Conservation (phyloP, 306 rosid genomes). For the Quercus wislizeni region DNA sequence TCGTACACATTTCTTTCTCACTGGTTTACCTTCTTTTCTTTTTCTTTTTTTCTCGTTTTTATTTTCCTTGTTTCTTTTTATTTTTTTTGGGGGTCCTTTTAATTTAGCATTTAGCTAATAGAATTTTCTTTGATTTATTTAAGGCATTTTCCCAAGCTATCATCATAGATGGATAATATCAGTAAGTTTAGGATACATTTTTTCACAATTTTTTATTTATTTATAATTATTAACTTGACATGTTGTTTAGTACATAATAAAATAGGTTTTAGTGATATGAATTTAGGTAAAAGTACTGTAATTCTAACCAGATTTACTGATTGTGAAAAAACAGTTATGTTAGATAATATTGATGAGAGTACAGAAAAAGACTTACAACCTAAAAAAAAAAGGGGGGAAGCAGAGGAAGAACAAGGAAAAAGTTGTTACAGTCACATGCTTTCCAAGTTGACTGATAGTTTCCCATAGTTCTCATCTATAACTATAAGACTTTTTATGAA, state of each 20-base stretch:
- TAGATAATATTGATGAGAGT: neutral
- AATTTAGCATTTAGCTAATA: too few relatives aligned
- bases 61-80: neutral
- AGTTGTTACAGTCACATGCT: constrained; percentile 9
- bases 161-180: too few relatives aligned
- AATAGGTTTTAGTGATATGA: too few relatives aligned
- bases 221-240: neutral
- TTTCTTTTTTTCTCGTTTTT: neutral
- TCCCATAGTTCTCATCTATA: neutral
- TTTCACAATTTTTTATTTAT: neutral
- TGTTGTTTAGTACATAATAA: too few relatives aligned
- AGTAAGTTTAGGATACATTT: too few relatives aligned
- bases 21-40: neutral
- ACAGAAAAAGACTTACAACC: neutral
- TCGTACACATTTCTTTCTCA: neutral
- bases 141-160: too few relatives aligned
- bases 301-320: too few relatives aligned
- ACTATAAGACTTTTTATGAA: too few relatives aligned
- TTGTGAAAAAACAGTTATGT: neutral
- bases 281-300: too few relatives aligned
- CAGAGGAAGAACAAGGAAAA: neutral
- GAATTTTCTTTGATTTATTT: too few relatives aligned
- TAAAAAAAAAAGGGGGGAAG: neutral
- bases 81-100: too few relatives aligned
- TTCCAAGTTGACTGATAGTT: constrained; percentile 34